These are phyloP conservation scores for Magnaporthales sp. DNA, from an alignment of 2,329 filamentous ascomycete species.

Conservation along the genomic window DNA sequence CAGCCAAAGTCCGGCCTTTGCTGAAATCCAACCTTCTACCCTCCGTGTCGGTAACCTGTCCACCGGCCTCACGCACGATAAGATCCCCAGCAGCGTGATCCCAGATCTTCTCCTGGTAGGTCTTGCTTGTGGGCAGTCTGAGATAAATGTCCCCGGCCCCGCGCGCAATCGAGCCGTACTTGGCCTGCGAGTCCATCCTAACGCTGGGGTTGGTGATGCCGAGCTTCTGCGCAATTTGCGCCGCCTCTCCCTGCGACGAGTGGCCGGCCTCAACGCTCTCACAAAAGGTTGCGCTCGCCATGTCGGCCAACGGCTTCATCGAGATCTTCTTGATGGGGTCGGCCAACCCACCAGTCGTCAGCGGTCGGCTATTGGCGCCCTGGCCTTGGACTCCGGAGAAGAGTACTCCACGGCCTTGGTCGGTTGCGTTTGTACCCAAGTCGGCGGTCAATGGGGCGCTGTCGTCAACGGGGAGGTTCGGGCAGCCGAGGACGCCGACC, in stretches of 20 bases:
- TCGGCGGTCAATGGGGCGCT: constrained; percentile 58
- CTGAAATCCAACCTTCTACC: constrained; percentile 83
- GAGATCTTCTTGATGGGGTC: constrained; percentile 52
- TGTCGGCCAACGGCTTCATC: constrained; percentile 70
- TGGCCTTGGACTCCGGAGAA: constrained; percentile 75
- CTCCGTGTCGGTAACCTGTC: constrained; percentile 79
- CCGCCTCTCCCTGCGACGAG: constrained; percentile 82
- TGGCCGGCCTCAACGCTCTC: constrained; percentile 93
- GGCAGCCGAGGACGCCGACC: constrained; percentile 89
- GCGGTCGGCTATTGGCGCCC: constrained; percentile 71
- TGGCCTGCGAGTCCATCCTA: constrained; percentile 95
- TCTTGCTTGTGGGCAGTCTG: constrained; percentile 67
- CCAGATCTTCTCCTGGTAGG: constrained; percentile 99
- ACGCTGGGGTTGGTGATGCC: constrained; percentile 87
- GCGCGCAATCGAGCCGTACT: constrained; percentile 91
- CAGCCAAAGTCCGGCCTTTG: constrained; percentile 72
- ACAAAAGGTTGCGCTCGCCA: constrained; percentile 82
- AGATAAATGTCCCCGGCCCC: constrained; percentile 94
- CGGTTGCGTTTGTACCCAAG: constrained; percentile 65
- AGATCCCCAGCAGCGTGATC: constrained; percentile 94
- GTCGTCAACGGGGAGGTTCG: constrained; percentile 88
- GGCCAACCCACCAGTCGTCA: constrained; percentile 48
- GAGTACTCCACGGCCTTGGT: constrained; percentile 71
- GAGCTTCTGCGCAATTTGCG: constrained; percentile 71
- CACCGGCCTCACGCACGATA: constrained; percentile 89